Evolutionary conservation across 805 yeast genomes (phyloP), one percentile per base, ranked within the genome.

Genomic region (Saccharomycopsis fibuligera): DNA sequence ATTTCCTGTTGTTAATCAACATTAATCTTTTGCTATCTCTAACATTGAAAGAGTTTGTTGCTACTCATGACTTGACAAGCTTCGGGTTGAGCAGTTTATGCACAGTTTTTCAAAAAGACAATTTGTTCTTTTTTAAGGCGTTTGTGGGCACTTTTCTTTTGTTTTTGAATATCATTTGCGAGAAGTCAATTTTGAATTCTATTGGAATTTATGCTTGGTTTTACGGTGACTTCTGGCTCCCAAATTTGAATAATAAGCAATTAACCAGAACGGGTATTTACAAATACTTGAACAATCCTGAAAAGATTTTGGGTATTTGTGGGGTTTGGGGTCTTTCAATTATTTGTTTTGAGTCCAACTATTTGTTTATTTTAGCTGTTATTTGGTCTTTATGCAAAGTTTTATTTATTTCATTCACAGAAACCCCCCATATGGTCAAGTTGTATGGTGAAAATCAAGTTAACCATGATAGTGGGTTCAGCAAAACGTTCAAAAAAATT

Each of bases 121-220:
- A 67, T 72, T 53, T 75, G 72, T 70, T 63, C 74, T 54, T 68
- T 67, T 41, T 70, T 80, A 53, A 63, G 84, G 48, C 55, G 75
- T 81, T 83, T 47, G 58, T 81, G 41, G 91, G 91, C 9, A 52
- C 65, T 1, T 61, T 78, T 50, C 67, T 84, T 31, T 67, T 81
- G 14, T 56, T 72, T 5, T 68, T 86, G 25, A 95, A 86, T 57
- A 60, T 74, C 16, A 79, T 87, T 83, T 82, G 87, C 31, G 79
- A 83, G 56, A 57, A 71, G 22, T 83, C 87, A 27, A 83, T 85
- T 33, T 73, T 79, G 54, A 76, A 77, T 39, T 79, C 85, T 44
- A 78, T 86, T 55, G 91, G 91, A 2, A 83, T 83, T 53, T 84
- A 81, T 63, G 93, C 95, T n/a, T 86, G 93, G 93, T 86, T 85